Conservation (phyloP, 441 rosid genomes). For the Pelargonium myrrhifolium region DNA sequence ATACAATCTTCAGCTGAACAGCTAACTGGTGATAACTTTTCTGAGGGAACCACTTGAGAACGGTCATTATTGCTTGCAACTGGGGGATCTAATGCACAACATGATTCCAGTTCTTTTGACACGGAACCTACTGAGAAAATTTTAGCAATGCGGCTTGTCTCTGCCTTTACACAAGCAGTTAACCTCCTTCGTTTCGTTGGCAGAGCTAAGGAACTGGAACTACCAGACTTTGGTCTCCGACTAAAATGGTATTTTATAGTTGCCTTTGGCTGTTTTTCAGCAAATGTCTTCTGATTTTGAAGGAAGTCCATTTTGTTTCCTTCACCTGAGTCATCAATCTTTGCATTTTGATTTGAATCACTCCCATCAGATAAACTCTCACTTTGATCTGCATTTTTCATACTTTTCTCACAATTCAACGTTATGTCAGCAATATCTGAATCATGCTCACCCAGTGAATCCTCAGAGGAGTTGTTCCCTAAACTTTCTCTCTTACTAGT, state of each 20-base stretch:
- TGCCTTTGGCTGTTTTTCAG: conserved; percentile 26
- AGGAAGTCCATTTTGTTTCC: conserved; percentile 23
- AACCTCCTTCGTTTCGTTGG: conserved; percentile 44
- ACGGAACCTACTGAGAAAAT: conserved; percentile 19
- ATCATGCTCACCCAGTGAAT: conserved; percentile 14
- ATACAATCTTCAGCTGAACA: neutral
- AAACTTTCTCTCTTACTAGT: conserved; percentile 19
- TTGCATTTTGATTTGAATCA: conserved; percentile 18
- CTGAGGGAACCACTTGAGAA: conserved; percentile 20
- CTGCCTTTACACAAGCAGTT: conserved; percentile 41
- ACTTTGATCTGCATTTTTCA: conserved; percentile 6
- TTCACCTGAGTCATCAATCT: conserved; percentile 17
- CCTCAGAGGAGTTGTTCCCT: conserved; percentile 18
- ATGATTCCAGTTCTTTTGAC: conserved; percentile 25
- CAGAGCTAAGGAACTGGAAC: conserved; percentile 35
- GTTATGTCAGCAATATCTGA: conserved; percentile 6
- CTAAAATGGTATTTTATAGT: conserved; percentile 36
- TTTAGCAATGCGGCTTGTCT: conserved; percentile 24
- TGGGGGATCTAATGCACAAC: conserved; percentile 17
- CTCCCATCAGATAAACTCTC: conserved; percentile 14
- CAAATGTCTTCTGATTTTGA: conserved; percentile 17
- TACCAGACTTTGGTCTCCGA: conserved; percentile 33
- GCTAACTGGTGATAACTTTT: conserved; percentile 17
- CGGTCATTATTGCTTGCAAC: conserved; percentile 18
- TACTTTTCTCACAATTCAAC: conserved; percentile 13